Evolutionary conservation across 192 early-diverging fungal genomes (phyloP), one percentile per base, ranked within the genome.

Genomic region (Umbelopsis isabellina): DNA sequence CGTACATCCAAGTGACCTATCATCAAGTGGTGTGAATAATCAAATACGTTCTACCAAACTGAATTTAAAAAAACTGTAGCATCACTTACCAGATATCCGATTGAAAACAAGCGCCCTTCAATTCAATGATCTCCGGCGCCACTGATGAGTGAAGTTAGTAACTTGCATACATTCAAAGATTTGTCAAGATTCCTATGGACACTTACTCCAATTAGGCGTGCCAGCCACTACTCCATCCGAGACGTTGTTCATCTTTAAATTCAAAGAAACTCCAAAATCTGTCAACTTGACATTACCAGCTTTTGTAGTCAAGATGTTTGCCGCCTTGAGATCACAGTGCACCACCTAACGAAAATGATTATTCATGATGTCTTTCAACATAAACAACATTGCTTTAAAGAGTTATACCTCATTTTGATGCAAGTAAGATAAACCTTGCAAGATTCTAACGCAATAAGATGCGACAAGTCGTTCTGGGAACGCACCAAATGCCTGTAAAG

Each of bases 261-360:
- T 94, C 44, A 93, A 84, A 15, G 95, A 95, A 3, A 99, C 95
- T 45, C 97, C 97, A 86, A 99, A 99, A 72, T 99, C 97, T 0
- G 94, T 92, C 27, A 99, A 83, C 72, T 99, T 99, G 13, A 97
- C 93, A 75, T 94, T 89, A 2, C 96, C 97, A 47, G 86, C 86
- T 71, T 99, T 99, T 21, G 97, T 99, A 0, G 94, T 93, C 48
- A 99, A 73, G 61, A 99, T 92, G 78, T 99, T 99, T 58, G 96
- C 95, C 6, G 94, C 95, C 79, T 99, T 99, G 23, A 99, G 78
- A 75, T 99, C 97, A 67, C 95, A 90, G 78, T 99, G 97, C 10
- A 93, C 92, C 4, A 93, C 90, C 76, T 82, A 72, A 2, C 4
- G 15, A 4, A 1, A 30, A 6, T 2, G n/a, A 23, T 46, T 45